Percentiles rank a stretch among this genome's conserved stretches.
Conservation (phyloP, 2,329 filamentous ascomycete species). For the Rhynchosporium agropyri region DNA sequence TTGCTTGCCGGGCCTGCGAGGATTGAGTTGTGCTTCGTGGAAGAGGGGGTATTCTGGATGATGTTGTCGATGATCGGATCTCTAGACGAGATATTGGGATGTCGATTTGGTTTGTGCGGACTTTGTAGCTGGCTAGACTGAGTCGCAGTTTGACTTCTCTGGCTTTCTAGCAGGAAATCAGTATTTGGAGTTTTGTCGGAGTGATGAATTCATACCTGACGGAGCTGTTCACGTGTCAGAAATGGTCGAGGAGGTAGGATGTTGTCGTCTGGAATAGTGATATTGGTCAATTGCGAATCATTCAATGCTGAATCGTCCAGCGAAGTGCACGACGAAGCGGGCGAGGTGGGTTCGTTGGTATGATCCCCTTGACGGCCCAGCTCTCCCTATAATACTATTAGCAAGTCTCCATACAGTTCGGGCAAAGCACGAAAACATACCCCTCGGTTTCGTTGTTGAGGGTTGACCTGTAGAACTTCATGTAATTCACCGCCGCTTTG, state of each 20-base stretch:
- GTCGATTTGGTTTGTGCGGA: slow-evolving; percentile 70
- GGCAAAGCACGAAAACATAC: not conserved
- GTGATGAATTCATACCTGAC: slow-evolving; percentile 26
- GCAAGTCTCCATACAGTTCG: not conserved
- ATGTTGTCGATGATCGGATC: slow-evolving; percentile 38
- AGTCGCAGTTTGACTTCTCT: slow-evolving; percentile 70
- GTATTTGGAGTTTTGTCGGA: not conserved
- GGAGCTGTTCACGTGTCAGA: slow-evolving; percentile 26
- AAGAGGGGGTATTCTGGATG: slow-evolving; percentile 4
- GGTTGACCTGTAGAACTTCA: not conserved
- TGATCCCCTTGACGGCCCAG: slow-evolving; percentile 5
- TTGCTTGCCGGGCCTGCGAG: not conserved
- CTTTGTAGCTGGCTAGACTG: slow-evolving; percentile 72
- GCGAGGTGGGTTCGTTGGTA: slow-evolving; percentile 10
- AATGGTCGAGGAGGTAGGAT: slow-evolving; percentile 1
- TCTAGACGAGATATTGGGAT: slow-evolving; percentile 65
- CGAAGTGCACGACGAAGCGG: slow-evolving; percentile 19
- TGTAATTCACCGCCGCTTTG: slow-evolving; percentile 4
- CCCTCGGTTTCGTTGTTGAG: not conserved
- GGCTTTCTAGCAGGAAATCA: slow-evolving; percentile 52
- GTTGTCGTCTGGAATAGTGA: slow-evolving; percentile 33
- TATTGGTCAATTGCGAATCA: slow-evolving; percentile 35
- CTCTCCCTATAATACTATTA: not conserved
- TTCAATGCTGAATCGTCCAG: slow-evolving; percentile 26
- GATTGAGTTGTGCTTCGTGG: not conserved